Evolutionary conservation across 176 grass and related monocot species (phyloP), one percentile per base, ranked within the genome.

Genomic region (Rhynchospora breviuscula): DNA sequence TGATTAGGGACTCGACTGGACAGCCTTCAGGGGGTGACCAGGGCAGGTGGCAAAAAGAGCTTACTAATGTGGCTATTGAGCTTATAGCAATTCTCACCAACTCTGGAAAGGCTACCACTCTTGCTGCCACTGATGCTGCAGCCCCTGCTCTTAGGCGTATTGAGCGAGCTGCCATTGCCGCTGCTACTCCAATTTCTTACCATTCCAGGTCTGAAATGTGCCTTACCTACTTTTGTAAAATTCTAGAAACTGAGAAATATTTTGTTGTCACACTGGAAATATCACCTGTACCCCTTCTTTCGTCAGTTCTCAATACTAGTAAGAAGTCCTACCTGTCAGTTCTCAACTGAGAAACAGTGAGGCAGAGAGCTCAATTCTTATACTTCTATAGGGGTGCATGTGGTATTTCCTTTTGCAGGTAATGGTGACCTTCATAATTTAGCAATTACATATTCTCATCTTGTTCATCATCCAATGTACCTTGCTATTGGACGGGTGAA

Each of bases 161-260:
- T 78, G 96, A 99, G 70, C 90, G 96, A 89, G 93, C 96, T 56
- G 96, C 93, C 48, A 95, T 99, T 83, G 96, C 93, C 47, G 96
- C 96, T 83, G 96, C 96, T 63, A 95, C 96, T 86, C 96, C 93
- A 63, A 91, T 99, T 71, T 90, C 93, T 10, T 99, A 99, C 79
- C 93, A 99, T 62, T 99, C 96, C 26, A 99, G 94, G 94, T 97
- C 88, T 84, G 73, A 33, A 63, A 70, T 53, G 44, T 79, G n/a
- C 69, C 4, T 85, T 62, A 10, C 19, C 19, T 11, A 17, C 22
- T 23, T 77, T 54, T 31, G 47, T 53, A 23, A 74, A 7, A 15
- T n/a, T 23, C 19, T 73, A 45, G 23, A 73, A 49, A 73, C 9
- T 6, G 44, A 23, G 1, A 73, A 49, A 12, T 73, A 49, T 49